These are phyloP conservation scores for Chenopodium quinoa DNA, from an alignment of 148 eudicot species.

Conservation along the genomic window DNA sequence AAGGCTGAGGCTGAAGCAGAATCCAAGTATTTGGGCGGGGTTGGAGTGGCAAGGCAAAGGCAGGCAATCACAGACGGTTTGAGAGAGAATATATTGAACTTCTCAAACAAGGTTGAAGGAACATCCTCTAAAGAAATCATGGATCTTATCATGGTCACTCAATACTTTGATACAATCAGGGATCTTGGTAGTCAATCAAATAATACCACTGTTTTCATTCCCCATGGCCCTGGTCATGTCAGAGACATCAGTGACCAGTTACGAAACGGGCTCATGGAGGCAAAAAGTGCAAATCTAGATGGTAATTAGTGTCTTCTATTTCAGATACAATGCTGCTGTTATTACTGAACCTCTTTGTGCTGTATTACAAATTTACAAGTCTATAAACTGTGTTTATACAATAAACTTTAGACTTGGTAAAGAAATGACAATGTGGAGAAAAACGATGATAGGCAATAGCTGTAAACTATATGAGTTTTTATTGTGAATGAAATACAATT, in stretches of 20 bases:
- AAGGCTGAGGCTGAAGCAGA: conserved; percentile 97
- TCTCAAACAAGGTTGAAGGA: conserved; percentile 89
- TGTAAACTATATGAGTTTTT: conserved; percentile 1
- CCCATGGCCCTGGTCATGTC: conserved; percentile 97
- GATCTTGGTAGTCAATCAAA: conserved; percentile 90
- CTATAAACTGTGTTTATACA: neutral
- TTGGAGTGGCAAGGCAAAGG: conserved; percentile 96
- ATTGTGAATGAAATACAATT: too few relatives aligned
- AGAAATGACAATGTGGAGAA: neutral
- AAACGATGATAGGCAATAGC: neutral
- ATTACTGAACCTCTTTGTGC: neutral
- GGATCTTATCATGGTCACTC: conserved; percentile 99
- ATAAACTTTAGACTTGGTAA: neutral
- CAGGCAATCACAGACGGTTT: conserved; percentile 97
- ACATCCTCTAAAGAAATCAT: conserved; percentile 91
- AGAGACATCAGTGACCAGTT: conserved; percentile 88
- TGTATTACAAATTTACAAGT: neutral
- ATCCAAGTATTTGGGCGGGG: conserved; percentile 91
- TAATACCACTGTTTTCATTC: conserved; percentile 93
- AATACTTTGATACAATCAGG: conserved; percentile 89
- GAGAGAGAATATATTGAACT: conserved; percentile 90
- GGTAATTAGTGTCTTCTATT: conserved; percentile 20
- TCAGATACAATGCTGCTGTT: neutral
- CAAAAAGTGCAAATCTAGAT: conserved; percentile 40
- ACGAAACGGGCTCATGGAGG: conserved; percentile 93